A percentile compares a stretch with the other conserved stretches of the same genome.
Evolutionary conservation across 768 basidiomycete genomes (phyloP).

Genomic region (Boletus barrowsii): DNA sequence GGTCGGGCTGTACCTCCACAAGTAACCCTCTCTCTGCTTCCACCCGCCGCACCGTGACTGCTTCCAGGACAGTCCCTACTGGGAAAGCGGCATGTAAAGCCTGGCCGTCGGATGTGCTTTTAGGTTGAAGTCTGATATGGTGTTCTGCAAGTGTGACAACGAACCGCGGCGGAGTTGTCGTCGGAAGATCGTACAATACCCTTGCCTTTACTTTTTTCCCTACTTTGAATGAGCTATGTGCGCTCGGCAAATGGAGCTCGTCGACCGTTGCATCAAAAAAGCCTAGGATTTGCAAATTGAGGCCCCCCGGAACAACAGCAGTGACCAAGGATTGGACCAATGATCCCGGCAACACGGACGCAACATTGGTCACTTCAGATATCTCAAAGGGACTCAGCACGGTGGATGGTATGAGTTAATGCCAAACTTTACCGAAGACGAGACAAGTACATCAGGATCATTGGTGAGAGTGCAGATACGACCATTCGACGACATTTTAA

Average conservation of each 20-base stretch:
- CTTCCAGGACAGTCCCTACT: constrained; percentile 68
- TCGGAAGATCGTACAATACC: constrained; percentile 75
- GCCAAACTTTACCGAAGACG: constrained; percentile 49
- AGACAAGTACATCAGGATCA: constrained; percentile 46
- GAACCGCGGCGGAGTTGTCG: constrained; percentile 73
- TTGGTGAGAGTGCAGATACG: constrained; percentile 71
- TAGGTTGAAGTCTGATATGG: constrained; percentile 53
- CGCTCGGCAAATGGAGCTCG: constrained; percentile 61
- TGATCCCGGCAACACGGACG: constrained; percentile 82
- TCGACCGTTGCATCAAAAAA: constrained; percentile 92
- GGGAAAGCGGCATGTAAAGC: constrained; percentile 59
- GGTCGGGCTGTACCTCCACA: constrained; percentile 57
- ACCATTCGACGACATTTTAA: constrained; percentile 69
- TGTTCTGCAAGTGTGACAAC: constrained; percentile 76
- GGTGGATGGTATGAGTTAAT: background rate
- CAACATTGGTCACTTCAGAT: constrained; percentile 72
- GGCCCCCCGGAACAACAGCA: constrained; percentile 63
- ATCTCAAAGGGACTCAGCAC: constrained; percentile 40
- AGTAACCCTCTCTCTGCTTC: constrained; percentile 82
- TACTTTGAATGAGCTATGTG: constrained; percentile 48
- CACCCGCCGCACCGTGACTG: constrained; percentile 68
- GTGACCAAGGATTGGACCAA: constrained; percentile 84
- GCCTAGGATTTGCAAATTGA: constrained; percentile 86
- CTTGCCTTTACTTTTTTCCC: constrained; percentile 81
- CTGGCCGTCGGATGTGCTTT: constrained; percentile 29